phyloP scores from a whole-genome alignment of 2,329 filamentous ascomycete genomes.

The Neonectria magnoliae region DNA sequence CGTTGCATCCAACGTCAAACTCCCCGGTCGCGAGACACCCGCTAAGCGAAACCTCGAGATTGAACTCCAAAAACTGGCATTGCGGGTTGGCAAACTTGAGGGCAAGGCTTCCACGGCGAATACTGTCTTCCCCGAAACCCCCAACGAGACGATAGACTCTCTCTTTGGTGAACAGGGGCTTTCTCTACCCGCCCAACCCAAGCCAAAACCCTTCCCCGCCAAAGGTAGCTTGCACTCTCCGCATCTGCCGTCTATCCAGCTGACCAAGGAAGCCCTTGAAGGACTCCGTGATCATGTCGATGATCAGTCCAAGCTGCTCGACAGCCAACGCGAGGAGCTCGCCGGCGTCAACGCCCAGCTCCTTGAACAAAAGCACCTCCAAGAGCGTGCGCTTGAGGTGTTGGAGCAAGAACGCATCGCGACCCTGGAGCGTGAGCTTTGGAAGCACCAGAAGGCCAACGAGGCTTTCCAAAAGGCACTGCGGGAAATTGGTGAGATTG shows the following conservation, averaged over 20 bases:
- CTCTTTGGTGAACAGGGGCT: conserved; percentile 68
- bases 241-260: conserved; percentile 55
- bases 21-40: conserved; percentile 80
- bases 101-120: conserved; percentile 73
- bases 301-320: conserved; percentile 91
- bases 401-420: conserved; percentile 90
- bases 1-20: conserved; percentile 64
- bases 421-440: conserved; percentile 89
- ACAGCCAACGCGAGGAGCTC: conserved; percentile 86
- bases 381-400: conserved; percentile 82
- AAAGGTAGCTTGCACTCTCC: conserved; percentile 53
- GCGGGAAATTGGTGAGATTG: conserved; percentile 95
- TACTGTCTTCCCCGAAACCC: conserved; percentile 79
- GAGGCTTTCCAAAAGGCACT: conserved; percentile 98
- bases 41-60: conserved; percentile 84
- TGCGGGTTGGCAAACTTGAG: conserved; percentile 85
- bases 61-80: conserved; percentile 81
- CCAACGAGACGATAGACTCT: conserved; percentile 77
- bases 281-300: conserved; percentile 91
- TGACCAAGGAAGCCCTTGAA: conserved; percentile 85
- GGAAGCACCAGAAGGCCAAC: conserved; percentile 98
- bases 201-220: conserved; percentile 58
- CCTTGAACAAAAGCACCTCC: conserved; percentile 83
- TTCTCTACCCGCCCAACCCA: conserved; percentile 54
- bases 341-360: conserved; percentile 87